Percentiles rank a stretch among this genome's conserved stretches.
Conservation (phyloP, 441 rosid genomes). For the Manihot esculenta region DNA sequence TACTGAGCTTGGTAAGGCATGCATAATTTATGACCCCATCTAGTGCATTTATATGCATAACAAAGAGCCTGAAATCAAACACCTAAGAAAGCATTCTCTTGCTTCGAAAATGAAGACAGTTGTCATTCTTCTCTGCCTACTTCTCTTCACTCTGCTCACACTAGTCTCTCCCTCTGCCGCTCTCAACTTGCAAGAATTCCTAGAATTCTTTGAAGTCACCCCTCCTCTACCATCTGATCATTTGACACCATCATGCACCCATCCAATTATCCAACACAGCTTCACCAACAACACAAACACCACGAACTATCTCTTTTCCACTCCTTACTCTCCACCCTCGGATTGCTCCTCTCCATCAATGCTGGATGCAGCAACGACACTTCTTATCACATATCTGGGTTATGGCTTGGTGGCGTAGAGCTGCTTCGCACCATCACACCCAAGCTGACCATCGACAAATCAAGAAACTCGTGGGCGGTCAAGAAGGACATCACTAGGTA, state of each 20-base stretch:
- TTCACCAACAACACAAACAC: background rate
- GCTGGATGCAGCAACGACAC: background rate
- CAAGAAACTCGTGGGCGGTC: background rate
- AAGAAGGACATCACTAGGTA: constrained; percentile 13
- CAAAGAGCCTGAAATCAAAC: background rate
- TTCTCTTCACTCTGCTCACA: background rate
- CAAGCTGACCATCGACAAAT: background rate
- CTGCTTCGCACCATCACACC: constrained; percentile 9
- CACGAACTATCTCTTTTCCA: background rate
- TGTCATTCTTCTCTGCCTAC: background rate
- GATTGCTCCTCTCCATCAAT: background rate
- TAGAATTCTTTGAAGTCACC: background rate
- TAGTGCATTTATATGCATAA: background rate
- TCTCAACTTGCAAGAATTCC: background rate
- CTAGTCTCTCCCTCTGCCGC: background rate
- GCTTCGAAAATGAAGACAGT: background rate
- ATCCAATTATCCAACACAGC: background rate
- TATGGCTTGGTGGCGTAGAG: constrained; percentile 14
- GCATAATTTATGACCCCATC: background rate
- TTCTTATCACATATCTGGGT: background rate
- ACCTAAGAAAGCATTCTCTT: background rate
- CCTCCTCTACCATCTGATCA: background rate
- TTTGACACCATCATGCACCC: background rate
- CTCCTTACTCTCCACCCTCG: background rate
- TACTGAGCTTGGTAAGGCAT: constrained; percentile 17